Evolutionary conservation across 2,329 filamentous ascomycete genomes (phyloP).

Genomic region (Juglanconis oblonga): DNA sequence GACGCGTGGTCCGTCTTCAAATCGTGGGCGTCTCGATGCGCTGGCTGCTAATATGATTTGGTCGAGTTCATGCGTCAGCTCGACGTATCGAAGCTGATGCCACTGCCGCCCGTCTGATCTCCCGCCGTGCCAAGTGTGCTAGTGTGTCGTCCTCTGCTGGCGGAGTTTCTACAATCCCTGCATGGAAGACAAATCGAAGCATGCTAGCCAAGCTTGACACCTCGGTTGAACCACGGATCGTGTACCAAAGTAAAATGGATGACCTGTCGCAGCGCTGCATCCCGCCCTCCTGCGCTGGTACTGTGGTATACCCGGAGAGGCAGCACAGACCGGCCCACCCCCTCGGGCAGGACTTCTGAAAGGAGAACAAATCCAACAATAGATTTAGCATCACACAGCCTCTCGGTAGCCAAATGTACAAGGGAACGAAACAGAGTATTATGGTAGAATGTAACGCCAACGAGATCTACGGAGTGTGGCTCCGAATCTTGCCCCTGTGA

Average conservation of each 20-base stretch:
- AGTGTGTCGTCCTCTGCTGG: neutral
- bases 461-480: conserved; percentile 1
- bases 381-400: conserved; percentile 9
- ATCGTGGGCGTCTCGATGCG: neutral
- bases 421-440: neutral
- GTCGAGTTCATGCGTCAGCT: neutral
- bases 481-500: neutral
- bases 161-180: conserved; percentile 24
- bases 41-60: neutral
- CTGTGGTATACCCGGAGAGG: too few relatives aligned
- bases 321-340: neutral
- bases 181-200: conserved; percentile 22
- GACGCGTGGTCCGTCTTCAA: neutral
- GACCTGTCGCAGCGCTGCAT: neutral
- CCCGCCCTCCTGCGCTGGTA: neutral
- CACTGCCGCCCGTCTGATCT: too few relatives aligned
- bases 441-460: neutral
- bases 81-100: neutral
- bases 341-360: conserved; percentile 1
- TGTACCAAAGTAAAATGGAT: neutral
- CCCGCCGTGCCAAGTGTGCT: too few relatives aligned
- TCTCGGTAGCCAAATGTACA: neutral
- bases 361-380: conserved; percentile 6
- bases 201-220: neutral
- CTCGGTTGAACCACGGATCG: neutral